Base-by-base conservation (phyloP, 2,329 filamentous ascomycete genomes). In the Aspergillus unguis region DNA sequence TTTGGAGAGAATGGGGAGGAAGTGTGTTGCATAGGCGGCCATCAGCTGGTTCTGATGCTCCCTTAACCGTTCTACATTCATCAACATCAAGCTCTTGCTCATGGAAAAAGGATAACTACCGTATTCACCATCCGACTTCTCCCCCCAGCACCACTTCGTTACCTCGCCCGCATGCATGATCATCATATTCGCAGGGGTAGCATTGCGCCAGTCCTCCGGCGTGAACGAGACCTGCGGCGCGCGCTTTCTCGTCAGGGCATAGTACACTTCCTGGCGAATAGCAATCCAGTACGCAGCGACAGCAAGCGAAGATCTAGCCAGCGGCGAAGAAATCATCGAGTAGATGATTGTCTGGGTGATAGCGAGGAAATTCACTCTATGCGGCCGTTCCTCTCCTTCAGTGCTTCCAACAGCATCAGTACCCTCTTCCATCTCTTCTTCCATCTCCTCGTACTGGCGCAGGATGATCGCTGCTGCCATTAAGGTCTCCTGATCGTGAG, bases 341-440 rank as follows among this genome's bases (percentile, higher is more conserved):
- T 63, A 53, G 29, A 62, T 62, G 27, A 63, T 62, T 1, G 55
- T 57, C n/a, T 63, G 60, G 1, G 59, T 63, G 33, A 63, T 61
- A 3, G 57, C 57, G 36, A 63, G 23, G 9, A 62, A 61, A 17
- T 61, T 63, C 6, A 62, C 60, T n/a, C 35, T 2, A 5, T 36
- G 2, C 10, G 35, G 43, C 9, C 57, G 45, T 32, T 29, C 23
- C 26, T 32, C 42, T 25, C 29, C 4, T 4, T 25, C 17, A 6
- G 5, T 23, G 23, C 23, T 36, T 5, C 29, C 17, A 17, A 17
- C 17, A 17, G 17, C 17, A 17, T 57, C 62, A 37, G 64, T 56
- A 2, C 60, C 58, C 11, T 57, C 57, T 29, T 66, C 62, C 58
- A 65, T 62, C 26, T 65, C 63, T 31, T 65, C 61, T 42, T 64